Percentiles rank a stretch among this genome's conserved stretches.
phyloP scores from a whole-genome alignment of 2,329 filamentous ascomycete genomes.

The Botrytis aclada region DNA sequence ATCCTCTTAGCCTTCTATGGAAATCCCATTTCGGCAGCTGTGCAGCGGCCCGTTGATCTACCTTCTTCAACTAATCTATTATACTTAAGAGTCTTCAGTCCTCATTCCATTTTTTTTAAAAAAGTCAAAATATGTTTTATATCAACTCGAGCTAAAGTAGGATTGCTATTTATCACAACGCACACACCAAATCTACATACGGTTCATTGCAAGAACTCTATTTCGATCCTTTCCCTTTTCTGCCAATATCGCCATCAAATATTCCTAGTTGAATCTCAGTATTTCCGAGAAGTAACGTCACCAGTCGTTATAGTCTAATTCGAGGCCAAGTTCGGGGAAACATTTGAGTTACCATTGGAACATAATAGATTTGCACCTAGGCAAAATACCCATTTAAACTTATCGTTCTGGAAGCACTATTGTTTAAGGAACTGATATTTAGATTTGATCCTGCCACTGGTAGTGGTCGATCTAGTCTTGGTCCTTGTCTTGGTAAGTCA shows the following conservation, averaged over 20 bases:
- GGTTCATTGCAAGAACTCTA: not conserved
- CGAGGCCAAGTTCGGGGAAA: not conserved
- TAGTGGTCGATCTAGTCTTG: not conserved
- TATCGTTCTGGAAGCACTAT: not conserved
- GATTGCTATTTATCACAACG: not conserved
- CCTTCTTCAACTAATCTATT: constrained; percentile 7
- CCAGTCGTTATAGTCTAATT: not conserved
- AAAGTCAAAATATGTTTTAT: not conserved
- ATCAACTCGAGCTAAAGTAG: not conserved
- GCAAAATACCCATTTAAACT: not conserved
- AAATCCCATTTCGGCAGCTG: constrained; percentile 13
- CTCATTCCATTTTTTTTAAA: not conserved
- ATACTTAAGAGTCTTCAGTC: constrained; percentile 12
- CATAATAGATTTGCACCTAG: not conserved
- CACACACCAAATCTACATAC: not conserved
- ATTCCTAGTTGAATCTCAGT: not conserved
- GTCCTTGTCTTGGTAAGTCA: constrained; percentile 4
- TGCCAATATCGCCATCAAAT: not conserved
- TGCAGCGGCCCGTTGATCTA: constrained; percentile 22
- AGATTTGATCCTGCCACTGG: not conserved
- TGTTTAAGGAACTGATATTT: not conserved
- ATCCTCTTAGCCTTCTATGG: constrained; percentile 15
- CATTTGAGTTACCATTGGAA: not conserved
- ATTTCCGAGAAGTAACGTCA: not conserved
- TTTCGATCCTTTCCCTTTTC: constrained; percentile 3